Percentiles rank a stretch among this genome's conserved stretches.
These are phyloP conservation scores for Phylloporus sp. DNA, from an alignment of 768 basidiomycete species.

Conservation along the genomic window DNA sequence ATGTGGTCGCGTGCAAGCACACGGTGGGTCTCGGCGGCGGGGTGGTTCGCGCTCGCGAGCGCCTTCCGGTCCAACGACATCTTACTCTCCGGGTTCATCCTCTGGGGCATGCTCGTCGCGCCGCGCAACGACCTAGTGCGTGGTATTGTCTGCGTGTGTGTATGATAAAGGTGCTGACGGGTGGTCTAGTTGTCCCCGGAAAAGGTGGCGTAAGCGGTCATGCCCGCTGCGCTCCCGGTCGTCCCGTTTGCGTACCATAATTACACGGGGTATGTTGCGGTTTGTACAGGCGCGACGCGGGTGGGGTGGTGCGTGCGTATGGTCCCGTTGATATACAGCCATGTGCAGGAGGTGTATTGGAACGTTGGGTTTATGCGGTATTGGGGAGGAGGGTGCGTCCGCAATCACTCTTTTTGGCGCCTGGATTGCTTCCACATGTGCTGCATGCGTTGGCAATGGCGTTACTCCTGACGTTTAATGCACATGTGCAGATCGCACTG, in stretches of 20 bases:
- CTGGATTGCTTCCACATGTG: slow-evolving; percentile 61
- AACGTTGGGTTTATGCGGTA: slow-evolving; percentile 79
- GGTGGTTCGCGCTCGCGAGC: slow-evolving; percentile 61
- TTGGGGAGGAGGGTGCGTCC: slow-evolving; percentile 38
- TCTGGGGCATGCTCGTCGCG: slow-evolving; percentile 67
- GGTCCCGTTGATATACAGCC: slow-evolving; percentile 72
- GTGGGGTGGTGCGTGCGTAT: slow-evolving; percentile 60
- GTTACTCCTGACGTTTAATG: slow-evolving; percentile 66
- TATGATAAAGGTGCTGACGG: neutral
- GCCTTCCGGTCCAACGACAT: slow-evolving; percentile 77
- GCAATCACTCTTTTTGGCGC: slow-evolving; percentile 35
- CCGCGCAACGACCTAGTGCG: slow-evolving; percentile 37
- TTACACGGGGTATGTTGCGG: slow-evolving; percentile 56
- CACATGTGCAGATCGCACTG: slow-evolving; percentile 85
- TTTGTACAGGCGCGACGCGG: slow-evolving; percentile 45
- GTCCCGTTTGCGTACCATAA: slow-evolving; percentile 75
- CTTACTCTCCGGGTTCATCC: slow-evolving; percentile 69
- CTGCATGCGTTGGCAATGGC: slow-evolving; percentile 66
- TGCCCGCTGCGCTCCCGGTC: slow-evolving; percentile 46
- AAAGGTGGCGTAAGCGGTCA: slow-evolving; percentile 33
- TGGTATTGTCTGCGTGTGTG: neutral
- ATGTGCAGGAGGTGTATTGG: slow-evolving; percentile 88
- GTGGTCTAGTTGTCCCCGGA: slow-evolving; percentile 32
- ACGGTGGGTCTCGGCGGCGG: slow-evolving; percentile 53
- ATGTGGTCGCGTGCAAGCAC: slow-evolving; percentile 30